Evolutionary conservation across 352 stramenopile species (phyloP).

Genomic region (Phytophthora fragariae): DNA sequence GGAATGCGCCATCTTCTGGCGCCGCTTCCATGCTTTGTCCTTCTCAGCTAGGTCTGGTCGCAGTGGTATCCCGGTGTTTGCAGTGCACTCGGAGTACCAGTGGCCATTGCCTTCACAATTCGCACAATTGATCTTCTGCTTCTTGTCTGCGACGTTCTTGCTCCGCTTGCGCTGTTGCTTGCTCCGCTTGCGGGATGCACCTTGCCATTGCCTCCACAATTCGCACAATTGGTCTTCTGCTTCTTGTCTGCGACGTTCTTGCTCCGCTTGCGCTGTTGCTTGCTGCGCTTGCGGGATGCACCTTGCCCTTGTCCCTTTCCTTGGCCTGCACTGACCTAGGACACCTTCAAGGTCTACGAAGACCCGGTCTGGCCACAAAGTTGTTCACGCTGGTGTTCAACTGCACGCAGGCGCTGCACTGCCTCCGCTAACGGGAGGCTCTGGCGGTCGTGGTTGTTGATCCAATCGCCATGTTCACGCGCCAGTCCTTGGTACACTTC

Average conservation of each 20-base stretch:
- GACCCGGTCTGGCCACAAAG: no score
- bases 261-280: neutral
- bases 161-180: neutral
- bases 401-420: no score
- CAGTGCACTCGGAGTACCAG: neutral
- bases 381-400: no score
- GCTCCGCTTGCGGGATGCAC: neutral
- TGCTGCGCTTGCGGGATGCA: neutral
- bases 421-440: no score
- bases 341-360: no score
- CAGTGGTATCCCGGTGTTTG: neutral
- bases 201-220: neutral
- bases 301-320: neutral
- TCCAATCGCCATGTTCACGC: no score
- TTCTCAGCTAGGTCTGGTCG: neutral
- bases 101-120: neutral
- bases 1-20: neutral
- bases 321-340: no score
- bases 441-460: no score
- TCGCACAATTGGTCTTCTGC: neutral
- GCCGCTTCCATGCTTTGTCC: neutral
- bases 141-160: neutral
- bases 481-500: no score
- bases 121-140: neutral
- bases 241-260: neutral